These are phyloP conservation scores for Stemphylium beticola DNA, from an alignment of 2,329 filamentous ascomycete species.

Conservation along the genomic window DNA sequence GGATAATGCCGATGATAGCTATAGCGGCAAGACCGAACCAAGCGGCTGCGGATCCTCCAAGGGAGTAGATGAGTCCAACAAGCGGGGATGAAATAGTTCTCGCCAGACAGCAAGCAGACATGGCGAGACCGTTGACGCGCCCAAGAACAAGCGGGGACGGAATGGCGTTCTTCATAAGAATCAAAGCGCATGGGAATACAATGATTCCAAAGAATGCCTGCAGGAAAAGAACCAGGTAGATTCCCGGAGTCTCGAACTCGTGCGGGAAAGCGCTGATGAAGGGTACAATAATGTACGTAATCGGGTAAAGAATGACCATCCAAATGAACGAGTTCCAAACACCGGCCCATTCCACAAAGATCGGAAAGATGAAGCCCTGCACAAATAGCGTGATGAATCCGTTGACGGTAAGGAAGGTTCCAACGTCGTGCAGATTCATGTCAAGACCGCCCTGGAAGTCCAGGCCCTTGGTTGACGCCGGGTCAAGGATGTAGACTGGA, in stretches of 20 bases:
- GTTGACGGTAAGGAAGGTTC: slow-evolving; percentile 71
- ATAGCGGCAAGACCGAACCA: slow-evolving; percentile 65
- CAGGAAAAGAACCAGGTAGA: slow-evolving; percentile 68
- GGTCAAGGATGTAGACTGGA: slow-evolving; percentile 89
- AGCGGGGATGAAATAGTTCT: slow-evolving; percentile 72
- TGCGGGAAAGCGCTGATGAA: slow-evolving; percentile 67
- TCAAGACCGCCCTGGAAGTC: slow-evolving; percentile 67
- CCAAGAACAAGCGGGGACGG: slow-evolving; percentile 68
- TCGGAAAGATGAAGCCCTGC: slow-evolving; percentile 73
- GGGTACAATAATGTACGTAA: slow-evolving; percentile 71
- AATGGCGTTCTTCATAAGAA: slow-evolving; percentile 76
- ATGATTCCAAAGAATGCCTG: slow-evolving; percentile 73
- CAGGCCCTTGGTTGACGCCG: slow-evolving; percentile 49
- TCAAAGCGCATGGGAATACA: slow-evolving; percentile 71
- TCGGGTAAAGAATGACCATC: slow-evolving; percentile 70
- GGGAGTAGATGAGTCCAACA: slow-evolving; percentile 69
- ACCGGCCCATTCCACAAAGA: slow-evolving; percentile 67
- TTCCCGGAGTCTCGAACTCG: slow-evolving; percentile 61
- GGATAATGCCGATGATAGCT: slow-evolving; percentile 62
- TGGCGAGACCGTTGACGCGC: slow-evolving; percentile 73
- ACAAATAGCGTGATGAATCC: slow-evolving; percentile 75
- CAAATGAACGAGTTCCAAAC: slow-evolving; percentile 71
- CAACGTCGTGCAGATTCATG: slow-evolving; percentile 68
- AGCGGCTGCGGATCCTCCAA: slow-evolving; percentile 65
- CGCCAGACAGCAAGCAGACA: slow-evolving; percentile 70